A percentile compares a stretch with the other conserved stretches of the same genome.
Conservation (phyloP, 2,329 filamentous ascomycete species). For the Clonostachys rhizophaga region DNA sequence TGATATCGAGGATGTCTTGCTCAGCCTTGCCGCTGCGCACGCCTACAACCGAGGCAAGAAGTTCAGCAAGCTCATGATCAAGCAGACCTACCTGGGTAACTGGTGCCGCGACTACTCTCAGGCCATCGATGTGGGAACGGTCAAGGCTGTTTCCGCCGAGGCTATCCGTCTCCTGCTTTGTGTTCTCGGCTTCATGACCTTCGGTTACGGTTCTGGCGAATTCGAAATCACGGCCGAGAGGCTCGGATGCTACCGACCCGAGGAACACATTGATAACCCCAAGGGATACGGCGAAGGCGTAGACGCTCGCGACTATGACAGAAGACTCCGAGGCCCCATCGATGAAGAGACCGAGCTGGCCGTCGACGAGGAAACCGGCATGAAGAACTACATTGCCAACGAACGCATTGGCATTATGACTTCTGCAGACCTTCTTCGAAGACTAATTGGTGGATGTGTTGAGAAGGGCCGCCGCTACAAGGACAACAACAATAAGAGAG, state of each 20-base stretch:
- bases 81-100: constrained; percentile 93
- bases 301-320: constrained; percentile 80
- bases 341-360: constrained; percentile 74
- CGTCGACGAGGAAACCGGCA: constrained; percentile 68
- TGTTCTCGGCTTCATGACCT: constrained; percentile 84
- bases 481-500: constrained; percentile 52
- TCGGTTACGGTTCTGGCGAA: constrained; percentile 79
- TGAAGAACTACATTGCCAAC: constrained; percentile 95
- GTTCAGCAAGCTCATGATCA: constrained; percentile 83
- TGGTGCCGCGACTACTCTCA: constrained; percentile 94
- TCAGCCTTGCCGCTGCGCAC: constrained; percentile 59
- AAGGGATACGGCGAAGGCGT: constrained; percentile 85
- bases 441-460: constrained; percentile 69
- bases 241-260: constrained; percentile 78
- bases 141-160: constrained; percentile 86
- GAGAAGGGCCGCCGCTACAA: constrained; percentile 73
- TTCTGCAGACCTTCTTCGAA: constrained; percentile 71
- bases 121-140: constrained; percentile 86
- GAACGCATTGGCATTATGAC: constrained; percentile 76
- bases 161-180: constrained; percentile 87
- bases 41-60: constrained; percentile 62
- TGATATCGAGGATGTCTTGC: constrained; percentile 88
- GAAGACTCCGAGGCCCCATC: constrained; percentile 74
- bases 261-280: constrained; percentile 73
- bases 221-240: constrained; percentile 81